phyloP scores from a whole-genome alignment of 2,329 filamentous ascomycete genomes.

The Bipolaris gigantea region DNA sequence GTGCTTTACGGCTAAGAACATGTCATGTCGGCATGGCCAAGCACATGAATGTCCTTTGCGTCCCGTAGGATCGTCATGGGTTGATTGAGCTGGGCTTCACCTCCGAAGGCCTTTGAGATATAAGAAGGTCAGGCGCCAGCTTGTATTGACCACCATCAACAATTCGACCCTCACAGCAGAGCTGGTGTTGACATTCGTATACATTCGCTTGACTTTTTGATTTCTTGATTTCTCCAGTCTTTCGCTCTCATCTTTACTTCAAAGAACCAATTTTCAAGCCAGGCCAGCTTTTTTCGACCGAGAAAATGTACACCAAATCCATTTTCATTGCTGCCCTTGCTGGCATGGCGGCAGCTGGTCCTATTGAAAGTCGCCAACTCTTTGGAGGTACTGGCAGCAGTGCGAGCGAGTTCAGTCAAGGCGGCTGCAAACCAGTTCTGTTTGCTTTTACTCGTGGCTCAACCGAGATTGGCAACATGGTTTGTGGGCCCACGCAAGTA shows the following conservation, averaged over 20 bases:
- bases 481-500: constrained; percentile 29
- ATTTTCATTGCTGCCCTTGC: constrained; percentile 27
- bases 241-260: background rate
- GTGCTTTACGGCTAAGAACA: background rate
- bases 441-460: constrained; percentile 56
- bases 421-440: constrained; percentile 48
- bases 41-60: background rate
- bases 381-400: constrained; percentile 24
- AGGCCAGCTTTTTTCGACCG: background rate
- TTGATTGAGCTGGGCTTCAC: background rate
- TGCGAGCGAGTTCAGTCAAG: constrained; percentile 46
- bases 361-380: constrained; percentile 32
- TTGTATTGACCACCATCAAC: constrained; percentile 2
- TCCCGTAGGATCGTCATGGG: background rate
- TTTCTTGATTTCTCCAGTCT: background rate
- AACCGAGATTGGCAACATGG: constrained; percentile 54
- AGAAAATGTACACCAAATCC: constrained; percentile 32
- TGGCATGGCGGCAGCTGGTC: constrained; percentile 24
- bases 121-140: constrained; percentile 7
- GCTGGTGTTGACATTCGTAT: constrained; percentile 3
- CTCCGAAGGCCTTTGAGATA: background rate
- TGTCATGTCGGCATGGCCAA: constrained; percentile 6
- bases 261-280: background rate
- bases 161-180: background rate
- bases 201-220: background rate